A percentile compares a stretch with the other conserved stretches of the same genome.
Evolutionary conservation across 2,329 filamentous ascomycete species (phyloP).

Genomic region (Talaromyces sp.): DNA sequence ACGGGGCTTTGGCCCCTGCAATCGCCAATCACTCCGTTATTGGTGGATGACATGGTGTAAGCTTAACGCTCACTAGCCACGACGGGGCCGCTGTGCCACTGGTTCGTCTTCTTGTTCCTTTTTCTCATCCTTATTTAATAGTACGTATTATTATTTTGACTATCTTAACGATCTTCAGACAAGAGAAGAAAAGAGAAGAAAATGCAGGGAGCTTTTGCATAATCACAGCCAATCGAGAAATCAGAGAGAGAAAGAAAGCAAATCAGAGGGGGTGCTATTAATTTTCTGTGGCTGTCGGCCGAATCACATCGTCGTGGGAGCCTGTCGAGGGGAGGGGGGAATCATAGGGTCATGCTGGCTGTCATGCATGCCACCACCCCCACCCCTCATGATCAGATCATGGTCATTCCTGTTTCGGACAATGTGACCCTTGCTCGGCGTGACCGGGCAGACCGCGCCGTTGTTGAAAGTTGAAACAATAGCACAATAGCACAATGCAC

Average conservation of each 20-base stretch:
- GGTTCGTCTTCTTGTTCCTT: not conserved
- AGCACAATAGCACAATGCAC: not conserved
- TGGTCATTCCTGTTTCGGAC: not conserved
- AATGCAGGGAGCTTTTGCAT: not conserved
- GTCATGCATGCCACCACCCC: not conserved
- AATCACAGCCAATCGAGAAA: not conserved
- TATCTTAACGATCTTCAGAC: not conserved
- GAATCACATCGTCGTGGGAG: not conserved
- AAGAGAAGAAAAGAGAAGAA: not conserved
- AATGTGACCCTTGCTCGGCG: not conserved
- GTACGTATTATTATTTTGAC: not conserved
- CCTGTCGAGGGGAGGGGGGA: not conserved
- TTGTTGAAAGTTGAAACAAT: not conserved
- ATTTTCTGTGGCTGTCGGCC: not conserved
- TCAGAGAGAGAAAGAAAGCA: not conserved
- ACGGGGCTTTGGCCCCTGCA: not conserved
- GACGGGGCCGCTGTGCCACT: not conserved
- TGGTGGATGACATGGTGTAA: not conserved
- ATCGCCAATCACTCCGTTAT: not conserved
- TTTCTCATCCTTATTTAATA: not conserved
- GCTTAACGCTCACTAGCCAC: not conserved
- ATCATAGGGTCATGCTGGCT: not conserved
- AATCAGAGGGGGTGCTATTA: not conserved
- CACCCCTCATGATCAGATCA: not conserved
- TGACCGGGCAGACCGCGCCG: not conserved